phyloP scores from a whole-genome alignment of 768 basidiomycete species.

The Podaxis sp. region DNA sequence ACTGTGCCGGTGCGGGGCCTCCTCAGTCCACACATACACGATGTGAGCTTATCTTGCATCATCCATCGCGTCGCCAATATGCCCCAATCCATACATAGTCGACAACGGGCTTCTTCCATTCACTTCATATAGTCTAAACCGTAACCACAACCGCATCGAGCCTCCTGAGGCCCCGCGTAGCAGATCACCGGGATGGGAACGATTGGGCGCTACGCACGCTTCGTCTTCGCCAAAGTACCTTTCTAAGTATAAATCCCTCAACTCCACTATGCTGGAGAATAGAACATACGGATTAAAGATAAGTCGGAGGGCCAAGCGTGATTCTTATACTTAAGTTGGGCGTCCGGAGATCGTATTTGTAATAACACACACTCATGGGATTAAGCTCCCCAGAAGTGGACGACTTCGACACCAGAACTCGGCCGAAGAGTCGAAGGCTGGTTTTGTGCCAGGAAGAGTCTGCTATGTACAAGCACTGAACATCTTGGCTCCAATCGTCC shows the following conservation, averaged over 20 bases:
- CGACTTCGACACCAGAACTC: too few species aligned
- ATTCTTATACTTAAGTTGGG: not conserved
- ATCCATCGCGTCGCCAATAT: not conserved
- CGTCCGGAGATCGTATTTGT: not conserved
- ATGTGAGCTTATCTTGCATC: not conserved
- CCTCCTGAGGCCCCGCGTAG: not conserved
- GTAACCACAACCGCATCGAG: not conserved
- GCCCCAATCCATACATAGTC: not conserved
- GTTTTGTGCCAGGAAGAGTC: too few species aligned
- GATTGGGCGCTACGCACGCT: not conserved
- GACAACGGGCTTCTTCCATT: not conserved
- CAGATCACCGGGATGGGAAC: not conserved
- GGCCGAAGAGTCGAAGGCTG: too few species aligned
- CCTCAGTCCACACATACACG: not conserved
- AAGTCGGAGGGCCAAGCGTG: not conserved
- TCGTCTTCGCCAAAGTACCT: not conserved
- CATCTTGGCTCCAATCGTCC: too few species aligned
- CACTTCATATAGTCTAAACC: not conserved
- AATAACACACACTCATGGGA: not conserved
- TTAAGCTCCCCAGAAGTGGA: not conserved
- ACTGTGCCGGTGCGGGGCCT: not conserved
- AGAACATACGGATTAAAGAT: conserved; percentile 1
- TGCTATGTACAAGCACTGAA: too few species aligned
- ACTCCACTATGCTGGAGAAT: not conserved
- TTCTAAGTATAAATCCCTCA: not conserved